Evolutionary conservation across 257 asterid genomes (phyloP).

Genomic region (Capsicum baccatum): DNA sequence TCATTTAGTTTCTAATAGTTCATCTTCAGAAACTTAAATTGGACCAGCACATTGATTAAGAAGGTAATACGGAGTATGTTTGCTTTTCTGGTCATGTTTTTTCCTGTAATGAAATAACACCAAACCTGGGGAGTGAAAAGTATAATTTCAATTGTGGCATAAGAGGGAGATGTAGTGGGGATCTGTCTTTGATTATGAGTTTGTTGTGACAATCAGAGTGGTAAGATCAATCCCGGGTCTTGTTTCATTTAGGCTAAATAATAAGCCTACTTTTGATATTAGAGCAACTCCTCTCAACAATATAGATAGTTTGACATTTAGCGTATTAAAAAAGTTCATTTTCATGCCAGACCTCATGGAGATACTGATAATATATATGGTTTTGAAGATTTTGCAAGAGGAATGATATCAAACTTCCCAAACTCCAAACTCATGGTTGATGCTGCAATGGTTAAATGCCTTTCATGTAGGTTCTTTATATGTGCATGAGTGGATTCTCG

Average conservation of each 20-base stretch:
- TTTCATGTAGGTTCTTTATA: neutral
- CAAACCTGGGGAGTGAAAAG: neutral
- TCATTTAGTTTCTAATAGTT: neutral
- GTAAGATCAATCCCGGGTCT: neutral
- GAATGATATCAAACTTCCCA: neutral
- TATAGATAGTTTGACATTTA: neutral
- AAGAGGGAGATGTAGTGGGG: neutral
- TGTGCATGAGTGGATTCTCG: neutral
- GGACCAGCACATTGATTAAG: neutral
- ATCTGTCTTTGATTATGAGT: neutral
- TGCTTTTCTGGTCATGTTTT: neutral
- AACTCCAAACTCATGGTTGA: conserved; percentile 11
- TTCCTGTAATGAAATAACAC: conserved; percentile 1
- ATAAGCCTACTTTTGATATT: neutral
- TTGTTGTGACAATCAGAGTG: neutral
- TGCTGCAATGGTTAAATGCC: neutral
- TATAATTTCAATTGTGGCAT: neutral
- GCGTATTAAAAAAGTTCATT: neutral
- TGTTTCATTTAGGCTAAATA: neutral
- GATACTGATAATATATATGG: neutral
- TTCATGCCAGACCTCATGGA: neutral
- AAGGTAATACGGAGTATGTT: neutral
- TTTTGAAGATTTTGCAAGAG: neutral
- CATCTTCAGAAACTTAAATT: neutral
- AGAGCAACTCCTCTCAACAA: neutral